Evolutionary conservation across 2,329 filamentous ascomycete genomes (phyloP), one percentile per base, ranked within the genome.

Genomic region (Emmonsiellopsis sp.): DNA sequence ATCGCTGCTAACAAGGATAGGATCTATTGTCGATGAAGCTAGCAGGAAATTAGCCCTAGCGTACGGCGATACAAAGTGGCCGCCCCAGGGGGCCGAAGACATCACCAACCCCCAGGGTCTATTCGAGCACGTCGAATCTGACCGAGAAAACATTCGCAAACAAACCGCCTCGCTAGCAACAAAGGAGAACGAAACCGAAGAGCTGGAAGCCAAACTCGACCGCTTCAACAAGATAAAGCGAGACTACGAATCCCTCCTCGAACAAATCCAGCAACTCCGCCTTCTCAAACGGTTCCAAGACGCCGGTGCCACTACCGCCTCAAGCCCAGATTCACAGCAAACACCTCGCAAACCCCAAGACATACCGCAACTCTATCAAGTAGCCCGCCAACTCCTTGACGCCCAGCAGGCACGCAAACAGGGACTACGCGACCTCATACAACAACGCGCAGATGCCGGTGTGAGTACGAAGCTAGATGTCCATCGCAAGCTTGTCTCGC

Each of bases 11-110:
- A 78, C 80, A 11, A 85, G 82, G 59, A 85, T 89, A 60, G 81
- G 82, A 4, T 80, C 83, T 3, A 74, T 87, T 5, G 80, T 90
- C 55, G 73, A 86, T 6, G 83, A 88, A 54, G 88, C 87, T 59
- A 83, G 88, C 57, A 81, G 84, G 60, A 83, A 85, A 57, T 74
- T 91, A 9, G 82, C 86, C 1, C 62, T 68, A 17, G 68, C 69
- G 47, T 74, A 75, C 50, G 78, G 78, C 31, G 86, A 87, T 64
- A 84, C 84, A 2, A 80, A 80, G 49, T 40, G 44, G 39, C 77
- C 81, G 13, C 81, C 85, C 53, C 75, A 88, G 13, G 67, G 67
- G 43, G 65, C 67, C 6, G 69, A 68, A 47, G 69, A 71, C 47
- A 63, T 71, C n/a, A 62, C 65, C 8, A 73, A 74, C 53, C 70